Percentiles rank a stretch among this genome's conserved stretches.
Conservation (phyloP, 345 rosid species). For the Euphorbia tirucalli region DNA sequence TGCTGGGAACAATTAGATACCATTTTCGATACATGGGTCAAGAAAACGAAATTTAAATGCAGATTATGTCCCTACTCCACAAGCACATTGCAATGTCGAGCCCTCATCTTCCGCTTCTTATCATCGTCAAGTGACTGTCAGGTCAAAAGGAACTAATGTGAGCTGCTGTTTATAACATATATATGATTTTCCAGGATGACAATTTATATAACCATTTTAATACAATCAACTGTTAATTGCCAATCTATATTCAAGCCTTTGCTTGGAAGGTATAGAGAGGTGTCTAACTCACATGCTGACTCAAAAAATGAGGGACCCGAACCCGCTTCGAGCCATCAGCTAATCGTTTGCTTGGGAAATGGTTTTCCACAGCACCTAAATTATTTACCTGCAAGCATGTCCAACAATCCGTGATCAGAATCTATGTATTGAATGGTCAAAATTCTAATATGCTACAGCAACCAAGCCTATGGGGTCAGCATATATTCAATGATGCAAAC, state of each 20-base stretch:
- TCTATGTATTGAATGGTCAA: too few relatives aligned
- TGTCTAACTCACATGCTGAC: constrained; percentile 43
- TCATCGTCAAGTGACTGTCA: constrained; percentile 43
- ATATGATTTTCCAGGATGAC: neutral
- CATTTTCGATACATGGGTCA: neutral
- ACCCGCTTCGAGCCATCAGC: constrained; percentile 93
- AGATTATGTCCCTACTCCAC: constrained; percentile 25
- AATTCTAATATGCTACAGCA: too few relatives aligned
- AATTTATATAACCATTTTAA: neutral
- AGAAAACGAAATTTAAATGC: neutral
- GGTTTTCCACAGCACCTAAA: constrained; percentile 42
- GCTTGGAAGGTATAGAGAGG: neutral
- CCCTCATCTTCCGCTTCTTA: constrained; percentile 33
- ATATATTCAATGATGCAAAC: too few relatives aligned
- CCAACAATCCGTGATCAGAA: neutral
- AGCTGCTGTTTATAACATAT: neutral
- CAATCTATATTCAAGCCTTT: neutral
- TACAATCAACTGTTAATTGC: neutral
- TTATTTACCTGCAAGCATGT: constrained; percentile 47
- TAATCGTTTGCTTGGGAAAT: constrained; percentile 61
- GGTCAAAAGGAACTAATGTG: constrained; percentile 7
- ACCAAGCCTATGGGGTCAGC: too few relatives aligned
- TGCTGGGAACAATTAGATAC: neutral
- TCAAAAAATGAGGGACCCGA: constrained; percentile 50
- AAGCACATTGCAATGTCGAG: constrained; percentile 43